These are phyloP conservation scores for Aulographum hederae DNA, from an alignment of 2,329 filamentous ascomycete species.

Conservation along the genomic window DNA sequence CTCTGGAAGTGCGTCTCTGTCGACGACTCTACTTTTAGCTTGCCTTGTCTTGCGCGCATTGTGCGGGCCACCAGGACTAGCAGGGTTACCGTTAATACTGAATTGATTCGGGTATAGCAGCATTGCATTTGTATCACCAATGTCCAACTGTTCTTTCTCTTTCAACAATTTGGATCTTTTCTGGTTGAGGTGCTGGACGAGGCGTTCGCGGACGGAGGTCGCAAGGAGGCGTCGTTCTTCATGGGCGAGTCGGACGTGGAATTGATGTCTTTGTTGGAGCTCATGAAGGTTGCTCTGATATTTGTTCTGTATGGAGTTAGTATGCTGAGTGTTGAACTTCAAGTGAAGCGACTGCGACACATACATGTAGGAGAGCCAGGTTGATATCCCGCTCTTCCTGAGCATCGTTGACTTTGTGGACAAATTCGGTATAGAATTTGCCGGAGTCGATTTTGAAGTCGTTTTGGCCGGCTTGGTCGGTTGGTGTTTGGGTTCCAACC, in stretches of 20 bases:
- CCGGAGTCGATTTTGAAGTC: conserved; percentile 50
- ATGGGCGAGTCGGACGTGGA: conserved; percentile 41
- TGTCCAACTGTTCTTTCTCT: conserved; percentile 49
- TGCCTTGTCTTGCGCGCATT: conserved; percentile 44
- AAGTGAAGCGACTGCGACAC: conserved; percentile 9
- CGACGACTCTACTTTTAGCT: conserved; percentile 36
- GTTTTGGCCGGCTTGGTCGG: conserved; percentile 40
- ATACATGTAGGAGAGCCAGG: conserved; percentile 63
- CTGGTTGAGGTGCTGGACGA: conserved; percentile 37
- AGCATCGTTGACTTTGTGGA: conserved; percentile 70
- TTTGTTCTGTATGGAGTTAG: conserved; percentile 27
- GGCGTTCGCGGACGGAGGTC: conserved; percentile 40
- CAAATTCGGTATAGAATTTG: conserved; percentile 68
- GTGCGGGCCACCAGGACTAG: conserved; percentile 40
- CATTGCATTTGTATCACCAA: conserved; percentile 46
- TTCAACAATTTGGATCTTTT: conserved; percentile 39
- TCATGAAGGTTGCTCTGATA: conserved; percentile 37
- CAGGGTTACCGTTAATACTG: conserved; percentile 41
- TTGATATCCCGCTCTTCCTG: conserved; percentile 77
- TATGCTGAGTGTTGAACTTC: neutral
- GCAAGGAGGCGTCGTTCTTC: conserved; percentile 43
- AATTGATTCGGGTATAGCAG: conserved; percentile 48
- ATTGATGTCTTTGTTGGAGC: conserved; percentile 37
- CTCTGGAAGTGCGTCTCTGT: conserved; percentile 24
- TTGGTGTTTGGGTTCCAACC: conserved; percentile 20